phyloP scores from a whole-genome alignment of 345 rosid species.

The Gossypium australe region DNA sequence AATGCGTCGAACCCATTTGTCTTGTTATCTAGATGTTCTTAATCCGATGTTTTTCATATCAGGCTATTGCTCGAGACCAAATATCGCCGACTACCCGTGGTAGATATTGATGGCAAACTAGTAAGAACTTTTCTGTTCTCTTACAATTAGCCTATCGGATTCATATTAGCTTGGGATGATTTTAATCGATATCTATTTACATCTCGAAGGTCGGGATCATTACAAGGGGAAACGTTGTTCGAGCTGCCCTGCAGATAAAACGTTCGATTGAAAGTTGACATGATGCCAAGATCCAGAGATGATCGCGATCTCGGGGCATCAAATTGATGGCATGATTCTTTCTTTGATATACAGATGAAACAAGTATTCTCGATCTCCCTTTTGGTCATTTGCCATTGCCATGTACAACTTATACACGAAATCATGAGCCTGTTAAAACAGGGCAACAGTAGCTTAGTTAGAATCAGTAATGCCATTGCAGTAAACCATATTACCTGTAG shows the following conservation, averaged over 20 bases:
- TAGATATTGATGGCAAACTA: conserved; percentile 64
- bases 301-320: not conserved
- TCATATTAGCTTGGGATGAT: not conserved
- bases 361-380: not conserved
- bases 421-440: not conserved
- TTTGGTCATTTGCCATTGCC: not conserved
- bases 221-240: conserved; percentile 70
- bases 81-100: conserved; percentile 81
- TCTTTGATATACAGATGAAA: not conserved
- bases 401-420: not conserved
- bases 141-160: not conserved
- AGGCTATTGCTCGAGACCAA: conserved; percentile 93
- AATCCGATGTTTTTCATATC: not conserved
- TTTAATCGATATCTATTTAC: conserved; percentile 14
- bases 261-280: conserved; percentile 24
- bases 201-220: conserved; percentile 66
- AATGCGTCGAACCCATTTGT: not conserved
- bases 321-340: not conserved
- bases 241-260: conserved; percentile 68
- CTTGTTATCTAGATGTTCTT: not conserved
- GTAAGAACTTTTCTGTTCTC: conserved; percentile 33
- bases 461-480: not conserved
- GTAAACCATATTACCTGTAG: not conserved
- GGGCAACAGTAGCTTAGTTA: not conserved
- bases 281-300: conserved; percentile 14